A percentile compares a stretch with the other conserved stretches of the same genome.
Evolutionary conservation across 2,329 filamentous ascomycete genomes (phyloP).

Genomic region (Fusarium acutatum): DNA sequence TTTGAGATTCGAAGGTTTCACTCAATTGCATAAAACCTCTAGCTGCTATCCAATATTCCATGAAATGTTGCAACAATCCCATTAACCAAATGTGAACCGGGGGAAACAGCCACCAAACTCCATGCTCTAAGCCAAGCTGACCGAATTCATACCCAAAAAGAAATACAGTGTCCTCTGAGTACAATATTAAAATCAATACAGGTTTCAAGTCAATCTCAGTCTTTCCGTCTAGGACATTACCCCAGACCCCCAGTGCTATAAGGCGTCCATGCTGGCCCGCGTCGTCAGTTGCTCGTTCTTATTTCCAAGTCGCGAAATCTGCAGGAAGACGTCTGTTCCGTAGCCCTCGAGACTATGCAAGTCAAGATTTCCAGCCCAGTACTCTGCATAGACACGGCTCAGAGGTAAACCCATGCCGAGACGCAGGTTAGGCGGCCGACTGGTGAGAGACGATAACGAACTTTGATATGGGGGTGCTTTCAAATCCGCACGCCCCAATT

Average conservation of each 20-base stretch:
- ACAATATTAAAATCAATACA: background rate
- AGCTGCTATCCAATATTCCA: background rate
- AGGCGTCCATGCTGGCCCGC: constrained; percentile 78
- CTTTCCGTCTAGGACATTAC: constrained; percentile 15
- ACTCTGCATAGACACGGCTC: constrained; percentile 94
- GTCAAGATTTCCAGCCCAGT: constrained; percentile 94
- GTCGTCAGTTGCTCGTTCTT: constrained; percentile 95
- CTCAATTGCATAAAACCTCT: constrained; percentile 8
- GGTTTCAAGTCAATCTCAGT: background rate
- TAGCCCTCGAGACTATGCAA: constrained; percentile 95
- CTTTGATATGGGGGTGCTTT: constrained; percentile 56
- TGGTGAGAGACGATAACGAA: constrained; percentile 82
- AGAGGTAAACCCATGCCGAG: constrained; percentile 94
- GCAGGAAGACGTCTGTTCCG: constrained; percentile 93
- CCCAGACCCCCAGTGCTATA: constrained; percentile 53
- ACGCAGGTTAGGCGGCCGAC: constrained; percentile 83
- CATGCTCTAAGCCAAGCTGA: constrained; percentile 33
- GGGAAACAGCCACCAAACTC: constrained; percentile 31
- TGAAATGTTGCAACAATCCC: background rate
- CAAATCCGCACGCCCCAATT: constrained; percentile 52
- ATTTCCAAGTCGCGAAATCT: constrained; percentile 96
- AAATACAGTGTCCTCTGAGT: constrained; percentile 6
- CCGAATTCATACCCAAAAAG: background rate
- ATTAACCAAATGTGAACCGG: background rate
- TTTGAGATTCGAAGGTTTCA: constrained; percentile 36